A percentile compares a stretch with the other conserved stretches of the same genome.
Conservation (phyloP, 176 grass and related monocot genomes). For the Oryza officinalis region DNA sequence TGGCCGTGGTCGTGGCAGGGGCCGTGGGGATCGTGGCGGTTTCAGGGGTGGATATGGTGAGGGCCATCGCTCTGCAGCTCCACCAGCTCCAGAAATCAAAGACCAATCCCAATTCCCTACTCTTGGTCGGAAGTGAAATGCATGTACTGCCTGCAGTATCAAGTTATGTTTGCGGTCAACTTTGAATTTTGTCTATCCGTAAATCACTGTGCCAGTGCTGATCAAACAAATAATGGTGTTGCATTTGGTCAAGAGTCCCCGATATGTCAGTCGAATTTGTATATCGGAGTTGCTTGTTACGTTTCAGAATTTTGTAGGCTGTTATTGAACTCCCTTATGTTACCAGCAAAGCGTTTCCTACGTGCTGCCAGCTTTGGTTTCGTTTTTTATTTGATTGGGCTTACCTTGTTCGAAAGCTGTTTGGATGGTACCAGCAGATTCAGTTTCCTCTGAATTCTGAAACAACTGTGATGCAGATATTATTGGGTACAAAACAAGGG, state of each 20-base stretch:
- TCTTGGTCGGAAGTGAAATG: conserved; percentile 69
- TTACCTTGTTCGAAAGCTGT: too few species aligned
- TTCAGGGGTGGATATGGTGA: conserved; percentile 53
- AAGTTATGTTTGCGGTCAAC: not conserved
- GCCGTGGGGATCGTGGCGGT: conserved; percentile 57
- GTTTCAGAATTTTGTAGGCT: conserved; percentile 40
- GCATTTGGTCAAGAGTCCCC: not conserved
- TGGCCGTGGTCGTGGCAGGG: conserved; percentile 67
- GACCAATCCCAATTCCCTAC: conserved; percentile 76
- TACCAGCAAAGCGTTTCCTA: not conserved
- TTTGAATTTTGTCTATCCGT: conserved; percentile 22
- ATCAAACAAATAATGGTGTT: conserved; percentile 46
- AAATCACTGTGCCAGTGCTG: not conserved
- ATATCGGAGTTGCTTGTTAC: conserved; percentile 38
- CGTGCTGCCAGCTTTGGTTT: not conserved
- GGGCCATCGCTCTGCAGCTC: conserved; percentile 4
- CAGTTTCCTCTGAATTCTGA: too few species aligned
- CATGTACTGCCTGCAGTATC: not conserved
- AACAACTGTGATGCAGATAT: too few species aligned
- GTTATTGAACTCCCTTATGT: not conserved
- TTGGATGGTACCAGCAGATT: too few species aligned
- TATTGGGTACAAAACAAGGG: too few species aligned
- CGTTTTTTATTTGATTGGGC: too few species aligned
- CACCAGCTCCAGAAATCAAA: conserved; percentile 59
- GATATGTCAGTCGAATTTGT: conserved; percentile 38